phyloP scores from a whole-genome alignment of 2,329 filamentous ascomycete species.

The Eurotiales sp. region DNA sequence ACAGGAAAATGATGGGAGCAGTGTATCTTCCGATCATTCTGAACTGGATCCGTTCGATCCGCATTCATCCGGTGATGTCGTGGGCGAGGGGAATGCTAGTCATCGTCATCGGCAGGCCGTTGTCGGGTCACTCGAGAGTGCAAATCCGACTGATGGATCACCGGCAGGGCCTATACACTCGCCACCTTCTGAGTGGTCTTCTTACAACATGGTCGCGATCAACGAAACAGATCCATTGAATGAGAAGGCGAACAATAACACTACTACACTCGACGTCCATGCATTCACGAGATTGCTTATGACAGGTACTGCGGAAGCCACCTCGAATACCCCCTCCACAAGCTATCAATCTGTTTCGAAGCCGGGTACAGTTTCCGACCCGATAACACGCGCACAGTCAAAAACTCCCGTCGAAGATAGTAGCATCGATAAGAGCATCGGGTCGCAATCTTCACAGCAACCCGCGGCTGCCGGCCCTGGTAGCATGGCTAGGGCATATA shows the following conservation, averaged over 20 bases:
- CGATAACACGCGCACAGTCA: neutral
- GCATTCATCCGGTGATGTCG: constrained; percentile 19
- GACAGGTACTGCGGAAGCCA: constrained; percentile 59
- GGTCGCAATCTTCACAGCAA: neutral
- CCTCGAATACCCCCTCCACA: neutral
- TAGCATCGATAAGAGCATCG: neutral
- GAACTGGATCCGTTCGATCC: constrained; percentile 37
- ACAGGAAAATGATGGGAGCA: constrained; percentile 15
- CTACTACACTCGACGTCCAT: constrained; percentile 65
- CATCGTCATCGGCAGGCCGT: constrained; percentile 18
- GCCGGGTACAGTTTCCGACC: constrained; percentile 7
- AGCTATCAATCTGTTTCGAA: neutral
- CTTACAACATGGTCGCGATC: neutral
- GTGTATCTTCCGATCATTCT: constrained; percentile 31
- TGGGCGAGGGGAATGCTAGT: constrained; percentile 17
- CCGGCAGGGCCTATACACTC: constrained; percentile 11
- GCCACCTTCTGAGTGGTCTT: constrained; percentile 20
- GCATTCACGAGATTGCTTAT: constrained; percentile 73
- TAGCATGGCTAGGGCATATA: constrained; percentile 29
- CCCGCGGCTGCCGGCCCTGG: neutral
- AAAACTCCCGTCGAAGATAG: neutral
- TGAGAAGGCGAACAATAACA: neutral
- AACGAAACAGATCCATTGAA: neutral
- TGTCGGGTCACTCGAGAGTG: constrained; percentile 12
- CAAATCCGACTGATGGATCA: constrained; percentile 8